Conservation (phyloP, 192 early-diverging fungal genomes). For the Backusella macrospora region DNA sequence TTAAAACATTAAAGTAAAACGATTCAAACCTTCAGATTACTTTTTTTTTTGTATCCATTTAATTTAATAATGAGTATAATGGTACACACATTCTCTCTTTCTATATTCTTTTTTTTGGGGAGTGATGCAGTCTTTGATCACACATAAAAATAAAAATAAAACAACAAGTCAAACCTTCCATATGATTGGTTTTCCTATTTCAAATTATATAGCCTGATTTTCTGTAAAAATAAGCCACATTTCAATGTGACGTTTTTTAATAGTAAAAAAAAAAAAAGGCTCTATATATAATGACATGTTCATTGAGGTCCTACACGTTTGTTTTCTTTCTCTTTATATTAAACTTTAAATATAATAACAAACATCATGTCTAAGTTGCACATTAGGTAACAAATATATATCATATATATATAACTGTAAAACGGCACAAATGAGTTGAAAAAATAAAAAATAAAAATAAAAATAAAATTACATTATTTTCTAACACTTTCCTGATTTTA, state of each 20-base stretch:
- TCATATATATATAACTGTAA: not conserved
- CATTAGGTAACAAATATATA: slow-evolving; percentile 19
- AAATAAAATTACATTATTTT: not conserved
- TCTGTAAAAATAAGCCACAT: not conserved
- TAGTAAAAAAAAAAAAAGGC: not conserved
- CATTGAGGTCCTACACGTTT: not conserved
- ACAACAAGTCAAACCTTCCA: slow-evolving; percentile 2
- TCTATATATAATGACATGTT: not conserved
- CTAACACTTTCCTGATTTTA: not conserved
- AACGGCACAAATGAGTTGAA: not conserved
- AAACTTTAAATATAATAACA: not conserved
- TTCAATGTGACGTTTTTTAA: not conserved
- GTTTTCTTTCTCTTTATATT: not conserved
- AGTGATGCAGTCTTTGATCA: too few relatives aligned
- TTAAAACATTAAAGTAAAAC: too few relatives aligned
- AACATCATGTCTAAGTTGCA: slow-evolving; percentile 25
- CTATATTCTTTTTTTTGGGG: too few relatives aligned
- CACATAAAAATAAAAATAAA: too few relatives aligned
- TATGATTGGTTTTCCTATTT: not conserved
- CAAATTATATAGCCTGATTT: not conserved
- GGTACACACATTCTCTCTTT: too few relatives aligned
- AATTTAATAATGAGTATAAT: too few relatives aligned
- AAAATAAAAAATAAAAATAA: too few relatives aligned
- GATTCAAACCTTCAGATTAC: too few relatives aligned
- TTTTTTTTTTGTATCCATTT: too few relatives aligned